Evolutionary conservation across 108 stramenopile genomes (phyloP), one percentile per base, ranked within the genome.

Genomic region (Skeletonema tropicum): DNA sequence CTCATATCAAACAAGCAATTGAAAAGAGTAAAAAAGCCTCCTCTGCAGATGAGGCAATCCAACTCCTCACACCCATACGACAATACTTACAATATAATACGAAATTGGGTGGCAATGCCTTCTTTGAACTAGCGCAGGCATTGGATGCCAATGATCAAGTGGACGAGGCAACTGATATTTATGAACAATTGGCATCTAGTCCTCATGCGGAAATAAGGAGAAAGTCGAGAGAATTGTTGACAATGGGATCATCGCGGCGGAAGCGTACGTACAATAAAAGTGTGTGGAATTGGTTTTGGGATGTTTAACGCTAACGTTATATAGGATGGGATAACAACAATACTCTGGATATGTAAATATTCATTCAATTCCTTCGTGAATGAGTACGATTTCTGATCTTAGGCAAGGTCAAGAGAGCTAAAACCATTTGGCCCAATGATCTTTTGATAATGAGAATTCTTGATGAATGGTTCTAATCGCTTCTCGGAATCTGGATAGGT

Each of bases 231-330:
- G 71, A 65, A 45, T 30, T 71, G 35, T 45, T 71, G 17, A 5
- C 71, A 23, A 71, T 39, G 21, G 23, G 11, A 26, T 25, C 52
- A 23, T 21, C 52, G 10, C 14, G 71, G 32, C 71, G 62, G 57
- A 68, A 21, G 29, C 59, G 59, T n/a, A 21, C 26, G 1, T 68
- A 68, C 26, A 68, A 19, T 57, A 68, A 29, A 26, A 60, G 35
- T 60, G 59, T 68, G 57, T 68, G 68, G 68, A 60, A 58, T n/a
- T 60, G 59, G 23, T 60, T 68, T 60, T 68, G 48, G 65, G 52
- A 55, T 49, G 19, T 4, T 17, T 49, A 49, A 17, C 48, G 19
- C 17, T 6, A 17, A 39, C 11, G 38, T 12, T 39, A 39, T 11
- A 39, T 39, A 39, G 9, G 38, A 39, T 39, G 11, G 10, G 0